Base-by-base conservation (phyloP, 768 basidiomycete species). In the Gloeostereum incarnatum region DNA sequence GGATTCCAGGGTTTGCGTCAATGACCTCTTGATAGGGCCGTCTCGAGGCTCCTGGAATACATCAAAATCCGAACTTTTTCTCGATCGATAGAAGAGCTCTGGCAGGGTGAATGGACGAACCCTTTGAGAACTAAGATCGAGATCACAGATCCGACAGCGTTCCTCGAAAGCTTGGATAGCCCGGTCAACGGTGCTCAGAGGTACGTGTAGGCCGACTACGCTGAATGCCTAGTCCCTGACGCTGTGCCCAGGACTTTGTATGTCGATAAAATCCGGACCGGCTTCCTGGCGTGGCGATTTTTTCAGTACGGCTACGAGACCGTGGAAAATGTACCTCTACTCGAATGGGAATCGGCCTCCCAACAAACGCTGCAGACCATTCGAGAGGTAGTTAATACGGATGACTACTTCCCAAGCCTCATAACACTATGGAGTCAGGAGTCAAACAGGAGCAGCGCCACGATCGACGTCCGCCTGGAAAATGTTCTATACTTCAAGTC, bases 1-100 rank as follows among this genome's bases (percentile, higher is more conserved):
- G 30, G 24, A 31, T 26, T 26, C 17, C 6, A 38, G 18, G 4
- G 26, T 32, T 29, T 35, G 18, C 23, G 24, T 24, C 16, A 26
- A 24, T 36, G 20, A 36, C 25, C 34, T 38, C 14, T 47, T 9
- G 23, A 33, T 25, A 86, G 84, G 42, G 85, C 76, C 7, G 57
- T 87, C 18, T 69, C 78, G 13, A 83, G 79, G 51, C 51, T 86
- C 25, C 63, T 78, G 29, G 68, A 71, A 23, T 75, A 77, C 48
- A 66, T 88, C 52, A 89, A 89, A 58, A 73, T 86, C 41, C 73
- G 88, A 41, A 83, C 78, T 6, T 82, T 82, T 49, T 73, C 84
- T 24, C 61, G 61, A 47, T 73, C 71, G 4, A 55, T 55, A 3
- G 73, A 80, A 26, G 79, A 83, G 39, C 65, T 87, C 16, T 89